Base-by-base conservation (phyloP, 768 basidiomycete genomes). In the Lentinus brumalis region DNA sequence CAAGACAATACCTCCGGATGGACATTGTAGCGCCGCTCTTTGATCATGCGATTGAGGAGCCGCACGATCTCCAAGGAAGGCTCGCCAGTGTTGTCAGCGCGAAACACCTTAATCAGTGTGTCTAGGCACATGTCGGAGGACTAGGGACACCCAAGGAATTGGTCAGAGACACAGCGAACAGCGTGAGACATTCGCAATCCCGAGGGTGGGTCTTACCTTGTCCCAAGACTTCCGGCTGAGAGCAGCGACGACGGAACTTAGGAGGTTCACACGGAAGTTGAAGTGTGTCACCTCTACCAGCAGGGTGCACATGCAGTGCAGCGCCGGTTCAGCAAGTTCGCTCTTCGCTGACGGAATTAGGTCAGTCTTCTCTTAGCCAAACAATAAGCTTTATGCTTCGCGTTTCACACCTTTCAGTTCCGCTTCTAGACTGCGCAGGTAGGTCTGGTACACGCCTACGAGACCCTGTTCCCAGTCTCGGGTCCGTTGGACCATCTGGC, bases 401-500 rank as follows among this genome's bases (percentile, higher is more conserved):
- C 30, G 31, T 41, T 26, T 70, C 77, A 53, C 64, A 92, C 94
- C 85, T 84, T 95, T 96, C 66, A 97, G 75, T 76, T 97, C 96
- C 31, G 77, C 74, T 75, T 98, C 96, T 42, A 98, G 81, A 46
- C 84, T 79, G 55, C 88, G 90, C 64, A 99, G 83, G 77, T 95
- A 98, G 18, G 81, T 79, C 75, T 97, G 95, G 74, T 99, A 99
- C 26, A 88, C 85, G 56, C 80, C 75, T 38, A 98, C 89, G 57
- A 99, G 80, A 29, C 96, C 92, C 73, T 98, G 94, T 71, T 99
- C 97, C 84, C 90, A 98, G 69, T 98, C 97, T 64, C 97, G 85
- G 66, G 91, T 89, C 29, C 86, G 84, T 16, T 88, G 81, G 8
- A 99, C 95, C 79, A 92, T 87, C 75, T 98, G 96, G 73, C 93